Evolutionary conservation across 208 protist species (phyloP), one percentile per base, ranked within the genome.

Genomic region (Leishmania guyanensis): DNA sequence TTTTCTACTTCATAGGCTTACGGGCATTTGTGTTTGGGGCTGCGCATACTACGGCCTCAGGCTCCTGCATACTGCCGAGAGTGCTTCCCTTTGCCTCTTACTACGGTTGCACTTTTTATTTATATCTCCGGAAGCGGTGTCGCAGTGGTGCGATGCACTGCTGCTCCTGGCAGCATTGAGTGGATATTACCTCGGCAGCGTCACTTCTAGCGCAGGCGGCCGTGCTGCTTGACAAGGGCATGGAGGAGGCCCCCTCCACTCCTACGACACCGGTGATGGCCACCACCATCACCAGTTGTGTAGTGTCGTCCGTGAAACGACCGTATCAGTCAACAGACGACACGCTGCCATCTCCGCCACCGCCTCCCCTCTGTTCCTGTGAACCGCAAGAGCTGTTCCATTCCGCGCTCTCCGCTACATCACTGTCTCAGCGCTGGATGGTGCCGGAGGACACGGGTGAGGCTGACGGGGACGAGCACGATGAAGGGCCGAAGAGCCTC

Each of bases 291-390:
- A 39, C 33, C 39, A 78, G 75, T 48, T 58, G 33, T 60, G 54
- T 50, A 6, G 33, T 29, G 3, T 77, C 73, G 54, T 66, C 54
- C 1, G 54, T 66, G 48, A 66, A 71, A 33, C 75, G 17, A 2
- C 43, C 29, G 56, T 69, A 65, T 65, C 72, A 53, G 17, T 12
- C 16, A 5, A 51, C 26, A 1, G 82, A 81, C 43, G 82, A 81
- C 73, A 81, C 82, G 26, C 74, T 81, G 16, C 78, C 79, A 29
- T 77, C 76, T 17, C 77, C 66, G 16, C 68, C 68, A 66, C 68
- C 16, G 8, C 51, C 50, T 17, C 54, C 20, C 20, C 9, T 36
- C 4, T 48, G 36, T 50, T 36, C 33, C 36, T 14, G 29, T 29
- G 36, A 36, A 56, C 5, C n/a, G 53, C 20, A n/a, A 20, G 17